Base-by-base conservation (phyloP, 805 yeast species). In the Wickerhamiella kurtzmanii region DNA sequence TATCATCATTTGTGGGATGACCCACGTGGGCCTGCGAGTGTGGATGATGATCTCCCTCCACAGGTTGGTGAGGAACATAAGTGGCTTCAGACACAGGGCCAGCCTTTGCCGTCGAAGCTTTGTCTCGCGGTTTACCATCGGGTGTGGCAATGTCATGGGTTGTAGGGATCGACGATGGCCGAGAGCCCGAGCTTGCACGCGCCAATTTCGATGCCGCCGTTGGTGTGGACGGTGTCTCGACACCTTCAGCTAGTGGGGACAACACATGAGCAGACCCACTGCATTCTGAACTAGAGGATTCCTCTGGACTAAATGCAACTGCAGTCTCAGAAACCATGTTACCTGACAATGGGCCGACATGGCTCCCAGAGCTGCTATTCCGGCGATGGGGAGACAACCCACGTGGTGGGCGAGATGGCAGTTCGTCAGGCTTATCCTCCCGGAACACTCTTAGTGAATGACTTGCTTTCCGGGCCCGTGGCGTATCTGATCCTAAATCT, bases 391-490 rank as follows among this genome's bases (percentile, higher is more conserved):
- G 32, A 25, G 32, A 25, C 11, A 6, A 11, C 9, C 32, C 32
- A 25, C 32, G 32, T 25, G 32, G 32, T 25, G n/a, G n/a, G n/a
- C 32, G 32, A 11, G 32, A 25, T 25, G 32, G 11, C 11, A 25
- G 11, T 11, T 25, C 25, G n/a, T 13, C 41, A 11, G 41, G 22
- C 5, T 13, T 17, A 40, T 56, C 51, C 25, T 60, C 65, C 42
- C 58, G 59, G 48, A 66, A 66, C 37, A 67, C 58, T 20, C 67
- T 57, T 43, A 66, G 53, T 17, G 68, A 62, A 44, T 60, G 56
- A 38, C 70, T 64, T 17, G 71, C 70, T 50, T 66, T 66, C 43
- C 71, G 58, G 3, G 57, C 48, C 37, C 48, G 57, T 17, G 47
- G 55, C 42, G 47, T 50, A 19, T 51, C 55, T 42, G 32, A 25